Conservation (phyloP, 1,284 basidiomycete species). For the Fomitopsis palustris region DNA sequence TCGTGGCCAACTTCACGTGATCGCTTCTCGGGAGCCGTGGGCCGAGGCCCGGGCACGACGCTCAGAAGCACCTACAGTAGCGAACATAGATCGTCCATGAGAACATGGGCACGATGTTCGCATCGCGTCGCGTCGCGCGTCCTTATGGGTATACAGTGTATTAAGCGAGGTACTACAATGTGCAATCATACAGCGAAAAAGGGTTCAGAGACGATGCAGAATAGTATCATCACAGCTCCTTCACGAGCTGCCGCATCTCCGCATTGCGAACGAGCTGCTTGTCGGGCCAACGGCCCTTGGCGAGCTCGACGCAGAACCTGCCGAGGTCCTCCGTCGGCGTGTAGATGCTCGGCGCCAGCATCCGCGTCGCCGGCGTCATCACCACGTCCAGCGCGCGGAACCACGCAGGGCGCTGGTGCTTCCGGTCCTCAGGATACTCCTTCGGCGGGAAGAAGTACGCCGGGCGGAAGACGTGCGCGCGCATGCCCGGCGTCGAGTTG, state of each 20-base stretch:
- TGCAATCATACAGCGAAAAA: not conserved
- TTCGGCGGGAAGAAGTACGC: conserved; percentile 31
- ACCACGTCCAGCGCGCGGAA: conserved; percentile 15
- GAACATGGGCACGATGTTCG: too few species aligned
- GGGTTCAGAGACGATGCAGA: not conserved
- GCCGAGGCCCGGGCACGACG: too few species aligned
- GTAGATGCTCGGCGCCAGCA: conserved; percentile 15
- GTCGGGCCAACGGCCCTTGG: conserved; percentile 29
- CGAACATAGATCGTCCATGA: too few species aligned
- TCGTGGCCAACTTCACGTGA: too few species aligned
- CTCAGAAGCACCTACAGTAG: too few species aligned
- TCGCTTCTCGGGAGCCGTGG: too few species aligned
- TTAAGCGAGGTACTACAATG: too few species aligned
- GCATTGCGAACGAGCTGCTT: conserved; percentile 22
- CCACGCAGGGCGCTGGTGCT: conserved; percentile 21
- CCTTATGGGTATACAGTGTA: too few species aligned
- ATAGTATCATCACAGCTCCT: conserved; percentile 3
- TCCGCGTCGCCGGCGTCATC: conserved; percentile 10
- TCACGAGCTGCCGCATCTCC: conserved; percentile 21
- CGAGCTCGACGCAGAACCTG: conserved; percentile 25
- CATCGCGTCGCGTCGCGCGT: too few species aligned
- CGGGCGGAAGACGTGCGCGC: conserved; percentile 26
- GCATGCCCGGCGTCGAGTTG: conserved; percentile 16
- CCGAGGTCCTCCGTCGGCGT: conserved; percentile 23
- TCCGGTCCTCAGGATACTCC: conserved; percentile 26